phyloP scores from a whole-genome alignment of 768 basidiomycete species.

The Tulasnella sp. region DNA sequence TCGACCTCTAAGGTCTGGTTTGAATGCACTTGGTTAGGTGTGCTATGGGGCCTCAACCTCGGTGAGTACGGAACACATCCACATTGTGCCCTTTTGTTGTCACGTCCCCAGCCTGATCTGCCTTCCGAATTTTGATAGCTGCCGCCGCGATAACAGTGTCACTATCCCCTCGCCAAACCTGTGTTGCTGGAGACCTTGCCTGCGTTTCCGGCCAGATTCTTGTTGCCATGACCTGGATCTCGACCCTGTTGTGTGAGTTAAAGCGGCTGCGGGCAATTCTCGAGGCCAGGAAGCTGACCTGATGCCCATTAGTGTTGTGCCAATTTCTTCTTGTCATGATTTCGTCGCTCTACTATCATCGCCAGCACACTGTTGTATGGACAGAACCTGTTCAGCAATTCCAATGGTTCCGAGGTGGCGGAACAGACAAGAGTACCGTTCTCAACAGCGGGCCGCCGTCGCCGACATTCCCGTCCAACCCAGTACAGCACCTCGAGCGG shows the following conservation, averaged over 20 bases:
- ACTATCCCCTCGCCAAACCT: not conserved
- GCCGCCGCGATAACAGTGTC: constrained; percentile 7
- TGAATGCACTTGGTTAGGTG: constrained; percentile 10
- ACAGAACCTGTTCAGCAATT: not conserved
- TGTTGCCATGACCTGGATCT: constrained; percentile 7
- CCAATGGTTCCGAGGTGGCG: constrained; percentile 14
- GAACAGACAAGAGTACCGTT: not conserved
- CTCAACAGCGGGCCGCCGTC: not conserved
- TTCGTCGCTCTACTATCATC: not conserved
- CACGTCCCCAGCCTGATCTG: not conserved
- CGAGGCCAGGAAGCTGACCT: no score
- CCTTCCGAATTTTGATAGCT: not conserved
- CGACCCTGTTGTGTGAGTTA: constrained; percentile 3
- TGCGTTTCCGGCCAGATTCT: constrained; percentile 3
- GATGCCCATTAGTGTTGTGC: constrained; percentile 1
- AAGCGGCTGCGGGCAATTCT: no score
- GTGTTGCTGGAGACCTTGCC: not conserved
- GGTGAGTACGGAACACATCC: not conserved
- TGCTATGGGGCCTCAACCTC: constrained; percentile 7
- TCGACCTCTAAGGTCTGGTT: constrained; percentile 9
- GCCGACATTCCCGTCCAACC: not conserved
- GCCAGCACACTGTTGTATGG: constrained; percentile 12
- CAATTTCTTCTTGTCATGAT: constrained; percentile 7
- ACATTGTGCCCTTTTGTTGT: not conserved
- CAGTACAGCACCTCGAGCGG: constrained; percentile 1